Percentiles rank a stretch among this genome's conserved stretches.
Evolutionary conservation across 495 filamentous ascomycete genomes (phyloP).

Genomic region (Penicillium paradoxum): DNA sequence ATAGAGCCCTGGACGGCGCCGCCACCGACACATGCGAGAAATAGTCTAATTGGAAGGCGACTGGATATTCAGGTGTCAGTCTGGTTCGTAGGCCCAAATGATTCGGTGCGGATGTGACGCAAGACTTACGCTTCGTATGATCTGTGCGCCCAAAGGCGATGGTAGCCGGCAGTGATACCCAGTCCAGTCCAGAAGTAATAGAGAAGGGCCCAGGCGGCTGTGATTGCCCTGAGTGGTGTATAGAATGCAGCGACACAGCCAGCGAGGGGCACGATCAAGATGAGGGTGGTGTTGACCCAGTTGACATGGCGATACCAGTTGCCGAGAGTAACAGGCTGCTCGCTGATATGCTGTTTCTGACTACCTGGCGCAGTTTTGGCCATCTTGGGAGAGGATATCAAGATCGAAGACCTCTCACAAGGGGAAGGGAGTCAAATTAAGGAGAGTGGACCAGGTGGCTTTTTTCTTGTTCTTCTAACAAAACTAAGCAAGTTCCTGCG

Average conservation of each 20-base stretch:
- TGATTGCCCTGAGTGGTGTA: constrained; percentile 62
- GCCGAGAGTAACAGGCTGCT: constrained; percentile 60
- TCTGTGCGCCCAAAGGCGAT: constrained; percentile 83
- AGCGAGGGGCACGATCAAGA: constrained; percentile 69
- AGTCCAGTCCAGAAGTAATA: constrained; percentile 87
- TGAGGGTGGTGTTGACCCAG: constrained; percentile 79
- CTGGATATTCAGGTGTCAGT: constrained; percentile 45
- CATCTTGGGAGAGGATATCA: not conserved
- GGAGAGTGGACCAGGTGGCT: no score
- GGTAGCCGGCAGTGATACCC: constrained; percentile 68
- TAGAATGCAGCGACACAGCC: constrained; percentile 69
- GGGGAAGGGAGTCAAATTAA: not conserved
- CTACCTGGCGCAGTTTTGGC: not conserved
- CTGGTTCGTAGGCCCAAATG: not conserved
- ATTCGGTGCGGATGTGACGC: not conserved
- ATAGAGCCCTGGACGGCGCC: constrained; percentile 90
- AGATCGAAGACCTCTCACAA: not conserved
- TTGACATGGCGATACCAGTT: constrained; percentile 94
- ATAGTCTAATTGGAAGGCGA: constrained; percentile 69
- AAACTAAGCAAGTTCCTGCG: no score
- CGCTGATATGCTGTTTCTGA: constrained; percentile 38
- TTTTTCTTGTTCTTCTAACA: no score
- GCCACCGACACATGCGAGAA: constrained; percentile 77
- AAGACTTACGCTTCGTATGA: constrained; percentile 50
- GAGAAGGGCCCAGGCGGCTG: constrained; percentile 64